Evolutionary conservation across 2,329 filamentous ascomycete genomes (phyloP).

Genomic region (Colletotrichum sp.): DNA sequence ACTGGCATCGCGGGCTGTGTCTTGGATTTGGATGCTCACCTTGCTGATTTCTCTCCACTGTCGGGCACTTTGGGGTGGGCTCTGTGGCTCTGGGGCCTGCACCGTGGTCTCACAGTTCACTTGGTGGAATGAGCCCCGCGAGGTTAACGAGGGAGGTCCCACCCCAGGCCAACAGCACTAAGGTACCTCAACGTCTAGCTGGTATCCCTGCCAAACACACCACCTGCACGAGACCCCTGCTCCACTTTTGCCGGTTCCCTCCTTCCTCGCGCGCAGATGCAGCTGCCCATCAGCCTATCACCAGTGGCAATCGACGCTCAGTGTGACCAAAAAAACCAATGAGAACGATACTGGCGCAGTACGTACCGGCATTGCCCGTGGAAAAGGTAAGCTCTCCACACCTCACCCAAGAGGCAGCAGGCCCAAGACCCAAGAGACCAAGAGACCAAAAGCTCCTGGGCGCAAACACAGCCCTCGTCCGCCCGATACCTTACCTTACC

Average conservation of each 20-base stretch:
- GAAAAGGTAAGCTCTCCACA: not conserved
- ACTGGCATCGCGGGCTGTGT: not conserved
- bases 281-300: conserved; percentile 1
- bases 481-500: not conserved
- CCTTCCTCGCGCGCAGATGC: not conserved
- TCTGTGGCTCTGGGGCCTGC: not conserved
- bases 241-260: not conserved
- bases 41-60: not conserved
- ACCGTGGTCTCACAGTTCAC: not conserved
- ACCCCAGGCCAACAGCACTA: not conserved
- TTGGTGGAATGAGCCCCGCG: not conserved
- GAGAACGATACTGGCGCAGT: not conserved
- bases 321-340: not conserved
- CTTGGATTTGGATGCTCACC: not conserved
- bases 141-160: not conserved
- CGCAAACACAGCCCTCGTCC: conserved; percentile 14
- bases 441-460: conserved; percentile 5
- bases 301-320: not conserved
- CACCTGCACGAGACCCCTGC: conserved; percentile 10
- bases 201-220: conserved; percentile 2
- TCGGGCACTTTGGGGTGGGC: conserved; percentile 5
- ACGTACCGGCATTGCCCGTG: not conserved
- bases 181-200: not conserved
- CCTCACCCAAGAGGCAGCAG: not conserved
- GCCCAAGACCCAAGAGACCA: not conserved